These are phyloP conservation scores for Fabrea salina DNA, from an alignment of 169 alveolate species.

Conservation along the genomic window DNA sequence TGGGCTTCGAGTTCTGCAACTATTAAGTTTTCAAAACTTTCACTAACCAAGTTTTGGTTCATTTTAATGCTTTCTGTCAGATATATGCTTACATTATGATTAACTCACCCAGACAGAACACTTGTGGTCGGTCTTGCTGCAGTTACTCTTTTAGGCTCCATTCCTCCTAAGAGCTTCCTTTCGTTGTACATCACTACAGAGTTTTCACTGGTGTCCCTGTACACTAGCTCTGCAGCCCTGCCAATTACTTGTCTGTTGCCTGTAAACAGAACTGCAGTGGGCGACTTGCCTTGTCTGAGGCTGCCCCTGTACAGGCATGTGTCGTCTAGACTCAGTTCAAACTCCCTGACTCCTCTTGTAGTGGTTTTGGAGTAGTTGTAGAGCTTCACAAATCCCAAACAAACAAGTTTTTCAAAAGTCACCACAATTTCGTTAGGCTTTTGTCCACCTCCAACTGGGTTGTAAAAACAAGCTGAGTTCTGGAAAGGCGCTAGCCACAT, in stretches of 20 bases:
- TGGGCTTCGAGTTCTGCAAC: no score
- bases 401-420: constrained; percentile 46
- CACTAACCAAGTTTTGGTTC: no score
- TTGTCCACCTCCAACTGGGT: constrained; percentile 3
- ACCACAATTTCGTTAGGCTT: constrained; percentile 32
- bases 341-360: constrained; percentile 67
- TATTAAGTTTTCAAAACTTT: no score
- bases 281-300: not conserved
- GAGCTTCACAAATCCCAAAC: constrained; percentile 44
- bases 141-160: not conserved
- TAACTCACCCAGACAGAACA: no score
- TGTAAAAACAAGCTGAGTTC: constrained; percentile 21
- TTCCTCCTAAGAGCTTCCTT: constrained; percentile 15
- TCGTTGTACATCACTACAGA: constrained; percentile 15
- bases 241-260: not conserved
- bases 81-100: no score
- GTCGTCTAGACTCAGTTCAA: constrained; percentile 62
- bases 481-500: constrained; percentile 77
- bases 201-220: not conserved
- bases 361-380: constrained; percentile 75
- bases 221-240: constrained; percentile 2
- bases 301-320: constrained; percentile 52
- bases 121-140: constrained; percentile 5
- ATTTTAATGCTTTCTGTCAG: no score
- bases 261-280: not conserved